Conservation (phyloP, 352 stramenopile species). For the Phytopythium vexans region DNA sequence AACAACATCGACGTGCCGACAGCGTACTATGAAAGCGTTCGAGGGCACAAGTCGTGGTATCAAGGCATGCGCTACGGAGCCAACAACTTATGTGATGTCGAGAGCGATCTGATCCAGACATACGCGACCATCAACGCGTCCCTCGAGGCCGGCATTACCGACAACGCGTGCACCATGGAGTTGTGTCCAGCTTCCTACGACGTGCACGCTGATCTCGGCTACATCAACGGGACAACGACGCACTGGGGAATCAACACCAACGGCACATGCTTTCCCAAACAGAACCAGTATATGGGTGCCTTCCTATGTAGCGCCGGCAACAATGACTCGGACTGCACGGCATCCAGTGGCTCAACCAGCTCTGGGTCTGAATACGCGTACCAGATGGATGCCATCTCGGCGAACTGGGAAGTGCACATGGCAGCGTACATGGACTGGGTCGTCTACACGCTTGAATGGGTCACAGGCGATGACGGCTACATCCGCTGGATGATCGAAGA, state of each 20-base stretch:
- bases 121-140: conserved; percentile 8
- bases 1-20: conserved; percentile 32
- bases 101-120: conserved; percentile 13
- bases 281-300: conserved; percentile 44
- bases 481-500: conserved; percentile 78
- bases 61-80: conserved; percentile 22
- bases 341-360: conserved; percentile 7
- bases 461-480: conserved; percentile 45
- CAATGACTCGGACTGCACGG: conserved; percentile 13
- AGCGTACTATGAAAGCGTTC: conserved; percentile 17
- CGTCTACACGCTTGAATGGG: conserved; percentile 66
- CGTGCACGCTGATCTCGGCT: conserved; percentile 26
- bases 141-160: conserved; percentile 5
- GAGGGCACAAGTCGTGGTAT: conserved; percentile 26
- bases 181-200: conserved; percentile 29
- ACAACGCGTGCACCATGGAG: conserved; percentile 17
- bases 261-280: conserved; percentile 33
- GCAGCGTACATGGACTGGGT: conserved; percentile 78
- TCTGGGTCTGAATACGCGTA: conserved; percentile 37
- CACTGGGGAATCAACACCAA: too few relatives aligned
- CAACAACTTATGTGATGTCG: conserved; percentile 15
- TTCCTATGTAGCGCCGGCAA: conserved; percentile 36
- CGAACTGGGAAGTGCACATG: conserved; percentile 83
- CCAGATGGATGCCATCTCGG: conserved; percentile 92
- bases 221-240: conserved; percentile 18